Conservation (phyloP, 306 rosid species). For the peach (Prunus persica) region Prunus_persica_NCBIv2 NC_034013.1:17787001-17787500, state of each 20-base stretch:
- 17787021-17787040: neutral
- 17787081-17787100: conserved; percentile 85
- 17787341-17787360: neutral
- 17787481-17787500: conserved; percentile 73
- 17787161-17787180: conserved; percentile 13
- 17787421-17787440: neutral
- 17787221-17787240: neutral
- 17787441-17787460: conserved; percentile 49
- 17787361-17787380: neutral
- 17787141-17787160: conserved; percentile 84
- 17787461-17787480: conserved; percentile 73
- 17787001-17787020: neutral
- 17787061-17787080: conserved; percentile 43
- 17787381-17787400: neutral
- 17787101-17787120: conserved; percentile 79
- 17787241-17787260: neutral
- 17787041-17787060: neutral
- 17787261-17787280: neutral
- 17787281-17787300: neutral
- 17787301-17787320: neutral
- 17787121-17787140: conserved; percentile 56
- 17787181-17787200: conserved; percentile 13
- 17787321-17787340: no score
- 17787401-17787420: neutral
- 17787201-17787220: conserved; percentile 18